Evolutionary conservation across 257 asterid species (phyloP).

Genomic region (Gynochthodes officinalis): DNA sequence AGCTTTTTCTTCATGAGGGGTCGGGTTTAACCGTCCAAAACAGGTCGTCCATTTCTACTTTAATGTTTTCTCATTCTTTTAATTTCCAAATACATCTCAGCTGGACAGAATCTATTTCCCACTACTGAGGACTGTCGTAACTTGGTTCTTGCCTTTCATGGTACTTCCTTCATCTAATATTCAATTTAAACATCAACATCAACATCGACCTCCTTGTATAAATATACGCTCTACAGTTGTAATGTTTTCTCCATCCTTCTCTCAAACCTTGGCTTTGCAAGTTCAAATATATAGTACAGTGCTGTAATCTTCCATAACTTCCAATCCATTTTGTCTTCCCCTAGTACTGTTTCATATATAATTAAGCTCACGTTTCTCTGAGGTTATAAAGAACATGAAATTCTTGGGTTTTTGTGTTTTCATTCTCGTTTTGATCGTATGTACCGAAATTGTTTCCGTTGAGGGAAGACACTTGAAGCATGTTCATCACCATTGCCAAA

Average conservation of each 20-base stretch:
- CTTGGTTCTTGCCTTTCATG: neutral
- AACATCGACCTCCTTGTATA: slow-evolving; percentile 6
- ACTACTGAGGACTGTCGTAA: slow-evolving; percentile 17
- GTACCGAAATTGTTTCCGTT: slow-evolving; percentile 24
- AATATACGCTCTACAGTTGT: neutral
- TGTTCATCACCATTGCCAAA: slow-evolving; percentile 9
- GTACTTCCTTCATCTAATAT: slow-evolving; percentile 7
- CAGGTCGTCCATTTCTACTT: slow-evolving; percentile 21
- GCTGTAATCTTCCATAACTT: too few species aligned
- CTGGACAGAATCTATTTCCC: slow-evolving; percentile 24
- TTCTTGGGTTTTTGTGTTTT: slow-evolving; percentile 4
- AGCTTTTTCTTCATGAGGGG: slow-evolving; percentile 18
- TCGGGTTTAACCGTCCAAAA: slow-evolving; percentile 14
- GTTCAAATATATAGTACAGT: too few species aligned
- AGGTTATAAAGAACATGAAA: slow-evolving; percentile 10
- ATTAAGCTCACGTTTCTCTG: too few species aligned
- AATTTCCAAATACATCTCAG: slow-evolving; percentile 6
- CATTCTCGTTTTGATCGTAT: slow-evolving; percentile 18
- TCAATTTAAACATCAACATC: neutral
- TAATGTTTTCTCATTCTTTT: neutral
- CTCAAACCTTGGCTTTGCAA: neutral
- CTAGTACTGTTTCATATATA: too few species aligned
- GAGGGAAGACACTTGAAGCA: slow-evolving; percentile 30
- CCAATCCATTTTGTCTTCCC: too few species aligned
- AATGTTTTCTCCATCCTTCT: slow-evolving; percentile 1